phyloP scores from a whole-genome alignment of 306 rosid species.

The Hippophae tibetana region DNA sequence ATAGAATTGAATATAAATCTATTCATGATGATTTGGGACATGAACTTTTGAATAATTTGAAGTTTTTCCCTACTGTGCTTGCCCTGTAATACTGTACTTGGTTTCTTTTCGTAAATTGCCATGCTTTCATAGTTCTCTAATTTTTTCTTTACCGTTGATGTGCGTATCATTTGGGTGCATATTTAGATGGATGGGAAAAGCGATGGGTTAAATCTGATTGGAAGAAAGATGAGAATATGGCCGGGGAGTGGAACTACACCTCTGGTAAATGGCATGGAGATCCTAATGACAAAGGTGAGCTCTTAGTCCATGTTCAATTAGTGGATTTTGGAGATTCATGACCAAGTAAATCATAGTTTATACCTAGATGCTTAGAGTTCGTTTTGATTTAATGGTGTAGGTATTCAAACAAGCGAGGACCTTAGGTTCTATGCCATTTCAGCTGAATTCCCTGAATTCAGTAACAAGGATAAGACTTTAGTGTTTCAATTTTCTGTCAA shows the following conservation, averaged over 20 bases:
- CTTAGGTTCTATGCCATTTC: constrained; percentile 89
- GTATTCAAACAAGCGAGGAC: constrained; percentile 98
- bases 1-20: no score
- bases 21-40: no score
- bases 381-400: constrained; percentile 30
- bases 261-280: constrained; percentile 95
- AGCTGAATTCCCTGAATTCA: constrained; percentile 91
- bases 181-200: constrained; percentile 82
- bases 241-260: constrained; percentile 97
- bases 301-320: not conserved
- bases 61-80: no score
- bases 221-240: constrained; percentile 77
- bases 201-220: constrained; percentile 94
- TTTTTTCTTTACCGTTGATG: not conserved
- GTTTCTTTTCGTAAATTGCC: not conserved
- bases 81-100: no score
- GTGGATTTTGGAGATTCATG: not conserved
- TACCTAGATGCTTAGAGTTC: not conserved
- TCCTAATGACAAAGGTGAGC: constrained; percentile 65
- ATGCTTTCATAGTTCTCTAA: constrained; percentile 11
- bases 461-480: constrained; percentile 78
- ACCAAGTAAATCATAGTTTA: not conserved
- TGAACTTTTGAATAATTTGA: no score
- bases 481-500: constrained; percentile 94
- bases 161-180: constrained; percentile 10